Percentiles rank a stretch among this genome's conserved stretches.
Evolutionary conservation across 495 filamentous ascomycete species (phyloP).

Genomic region (Penicillium nucicola): DNA sequence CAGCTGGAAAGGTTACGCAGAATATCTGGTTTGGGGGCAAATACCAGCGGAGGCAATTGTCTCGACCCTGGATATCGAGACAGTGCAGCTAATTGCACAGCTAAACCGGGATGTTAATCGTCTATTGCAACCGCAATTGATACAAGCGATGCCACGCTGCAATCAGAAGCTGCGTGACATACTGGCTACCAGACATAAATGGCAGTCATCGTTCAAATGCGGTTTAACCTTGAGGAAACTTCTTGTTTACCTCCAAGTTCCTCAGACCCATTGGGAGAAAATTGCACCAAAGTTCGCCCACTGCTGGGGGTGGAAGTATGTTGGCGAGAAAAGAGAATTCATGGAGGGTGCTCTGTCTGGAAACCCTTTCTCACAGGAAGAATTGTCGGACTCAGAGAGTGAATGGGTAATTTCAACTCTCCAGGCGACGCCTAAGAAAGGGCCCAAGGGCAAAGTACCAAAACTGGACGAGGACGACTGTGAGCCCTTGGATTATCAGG

Average conservation of each 20-base stretch:
- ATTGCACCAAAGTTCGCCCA: neutral
- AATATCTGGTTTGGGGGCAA: slow-evolving; percentile 34
- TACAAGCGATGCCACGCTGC: neutral
- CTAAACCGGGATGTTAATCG: slow-evolving; percentile 14
- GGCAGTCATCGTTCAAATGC: neutral
- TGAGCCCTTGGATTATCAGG: too few relatives aligned
- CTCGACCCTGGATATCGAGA: slow-evolving; percentile 18
- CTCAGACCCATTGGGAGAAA: neutral
- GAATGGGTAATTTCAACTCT: neutral
- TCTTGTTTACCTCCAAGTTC: neutral
- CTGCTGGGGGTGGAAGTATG: neutral
- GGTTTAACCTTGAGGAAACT: neutral
- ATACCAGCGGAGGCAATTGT: slow-evolving; percentile 25
- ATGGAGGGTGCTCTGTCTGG: too few relatives aligned
- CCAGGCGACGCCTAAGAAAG: neutral
- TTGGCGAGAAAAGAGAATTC: neutral
- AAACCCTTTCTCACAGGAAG: neutral
- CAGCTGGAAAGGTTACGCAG: slow-evolving; percentile 26
- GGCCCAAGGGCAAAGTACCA: neutral
- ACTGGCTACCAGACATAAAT: neutral
- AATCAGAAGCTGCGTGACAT: neutral
- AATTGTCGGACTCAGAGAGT: neutral
- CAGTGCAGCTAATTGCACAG: slow-evolving; percentile 14
- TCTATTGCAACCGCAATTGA: slow-evolving; percentile 23
- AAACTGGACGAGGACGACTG: too few relatives aligned